A percentile compares a stretch with the other conserved stretches of the same genome.
Conservation (phyloP, 192 early-diverging fungal genomes). For the Coemansia sp. region DNA sequence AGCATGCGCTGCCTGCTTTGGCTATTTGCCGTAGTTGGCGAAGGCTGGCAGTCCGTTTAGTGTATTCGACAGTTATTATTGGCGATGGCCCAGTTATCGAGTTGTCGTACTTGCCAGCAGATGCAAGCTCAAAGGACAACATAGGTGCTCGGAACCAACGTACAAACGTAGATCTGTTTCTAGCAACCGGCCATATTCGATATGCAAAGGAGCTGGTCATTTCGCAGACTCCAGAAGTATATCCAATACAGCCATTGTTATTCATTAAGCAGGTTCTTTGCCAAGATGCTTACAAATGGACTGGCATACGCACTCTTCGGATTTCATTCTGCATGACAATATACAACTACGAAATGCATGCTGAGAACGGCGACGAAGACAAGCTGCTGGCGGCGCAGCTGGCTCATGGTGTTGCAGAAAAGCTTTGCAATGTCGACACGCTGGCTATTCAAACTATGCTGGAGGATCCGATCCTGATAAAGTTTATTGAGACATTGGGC, state of each 20-base stretch:
- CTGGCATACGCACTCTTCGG: neutral
- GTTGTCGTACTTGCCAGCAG: neutral
- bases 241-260: neutral
- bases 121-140: neutral
- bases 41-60: neutral
- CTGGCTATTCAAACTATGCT: neutral
- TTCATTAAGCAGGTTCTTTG: neutral
- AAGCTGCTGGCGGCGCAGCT: neutral
- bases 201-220: neutral
- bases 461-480: neutral
- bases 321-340: neutral
- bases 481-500: neutral
- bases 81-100: conserved; percentile 4
- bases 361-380: neutral
- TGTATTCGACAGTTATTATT: neutral
- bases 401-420: neutral
- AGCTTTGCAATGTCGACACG: neutral
- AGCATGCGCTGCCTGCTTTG: neutral
- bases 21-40: conserved; percentile 3
- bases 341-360: neutral
- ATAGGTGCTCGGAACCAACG: neutral
- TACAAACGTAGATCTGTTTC: neutral
- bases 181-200: neutral
- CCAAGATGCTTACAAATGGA: neutral
- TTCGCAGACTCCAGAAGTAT: neutral